phyloP scores from a whole-genome alignment of 345 rosid genomes.

The Acer saccharum region DNA sequence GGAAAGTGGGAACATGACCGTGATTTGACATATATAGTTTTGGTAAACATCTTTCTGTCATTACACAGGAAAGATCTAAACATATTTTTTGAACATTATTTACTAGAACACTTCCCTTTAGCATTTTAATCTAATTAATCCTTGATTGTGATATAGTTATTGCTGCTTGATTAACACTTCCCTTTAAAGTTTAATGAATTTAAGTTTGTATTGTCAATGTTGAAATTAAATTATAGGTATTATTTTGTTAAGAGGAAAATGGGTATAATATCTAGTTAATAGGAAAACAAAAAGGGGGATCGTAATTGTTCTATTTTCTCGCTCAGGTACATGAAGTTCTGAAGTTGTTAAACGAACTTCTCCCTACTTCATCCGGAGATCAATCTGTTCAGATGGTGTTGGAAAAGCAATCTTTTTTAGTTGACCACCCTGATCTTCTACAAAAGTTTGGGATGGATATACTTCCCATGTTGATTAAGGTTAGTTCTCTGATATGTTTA shows the following conservation, averaged over 20 bases:
- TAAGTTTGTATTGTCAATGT: no score
- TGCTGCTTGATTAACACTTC: not conserved
- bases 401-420: constrained; percentile 69
- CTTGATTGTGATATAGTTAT: not conserved
- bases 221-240: constrained; percentile 5
- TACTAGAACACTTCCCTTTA: not conserved
- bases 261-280: not conserved
- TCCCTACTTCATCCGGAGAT: constrained; percentile 52
- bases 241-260: not conserved
- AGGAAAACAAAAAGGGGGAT: not conserved
- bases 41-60: not conserved
- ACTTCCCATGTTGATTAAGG: constrained; percentile 81
- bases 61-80: no score
- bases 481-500: constrained; percentile 31
- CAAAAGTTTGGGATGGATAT: constrained; percentile 61
- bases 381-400: constrained; percentile 41
- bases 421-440: constrained; percentile 60
- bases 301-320: constrained; percentile 10
- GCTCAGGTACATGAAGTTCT: constrained; percentile 84
- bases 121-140: not conserved
- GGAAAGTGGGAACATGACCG: not conserved
- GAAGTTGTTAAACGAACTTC: constrained; percentile 87
- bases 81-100: no score
- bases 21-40: not conserved
- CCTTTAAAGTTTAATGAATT: not conserved